Base-by-base conservation (phyloP, 495 filamentous ascomycete genomes). In the Neurospora tetraspora region DNA sequence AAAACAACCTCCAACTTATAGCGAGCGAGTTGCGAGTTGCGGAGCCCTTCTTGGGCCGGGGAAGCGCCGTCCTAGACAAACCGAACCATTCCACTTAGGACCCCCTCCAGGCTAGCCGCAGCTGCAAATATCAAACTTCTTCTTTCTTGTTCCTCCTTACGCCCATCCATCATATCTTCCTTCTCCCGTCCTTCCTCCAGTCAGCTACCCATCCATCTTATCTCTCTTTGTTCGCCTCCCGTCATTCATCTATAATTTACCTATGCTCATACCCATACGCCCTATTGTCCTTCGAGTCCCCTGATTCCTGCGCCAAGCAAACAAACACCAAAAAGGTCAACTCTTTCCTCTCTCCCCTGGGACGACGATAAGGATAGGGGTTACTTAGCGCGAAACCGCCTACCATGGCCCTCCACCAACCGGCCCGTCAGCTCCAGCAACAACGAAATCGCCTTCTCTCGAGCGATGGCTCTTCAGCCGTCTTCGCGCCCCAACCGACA, bases 371-470 rank as follows among this genome's bases (percentile, higher is more conserved):
- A 31, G 38, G 69, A 47, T 43, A 39, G 27, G 27, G 38, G 69
- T 59, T 70, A 31, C 65, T 2, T 37, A 69, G 36, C 39, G 18
- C 69, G n/a, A 59, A 71, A 74, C 16, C 53, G 42, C 72, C n/a
- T 69, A 79, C 65, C 74, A 97, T 97, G 94, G 94, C 94, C 5
- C 96, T 97, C 80, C 93, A 91, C 40, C 90, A 93, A 75, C 90
- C 93, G 74, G 88, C 87, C 61, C 89, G 88, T 74, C 88, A 88
- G 65, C 84, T 87, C 73, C 78, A 84, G 38, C 88, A 86, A 59
- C 90, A 90, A 71, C 85, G 87, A 37, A 69, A 68, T 23, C 80
- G 75, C 37, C 72, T 73, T 53, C 74, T 77, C n/a, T 74, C 83
- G 9, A 80, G 87, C 14, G 85, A 86, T 71, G 80, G 82, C 16